phyloP scores from a whole-genome alignment of 2,329 filamentous ascomycete species.

The Penicillium sclerotigenum region DNA sequence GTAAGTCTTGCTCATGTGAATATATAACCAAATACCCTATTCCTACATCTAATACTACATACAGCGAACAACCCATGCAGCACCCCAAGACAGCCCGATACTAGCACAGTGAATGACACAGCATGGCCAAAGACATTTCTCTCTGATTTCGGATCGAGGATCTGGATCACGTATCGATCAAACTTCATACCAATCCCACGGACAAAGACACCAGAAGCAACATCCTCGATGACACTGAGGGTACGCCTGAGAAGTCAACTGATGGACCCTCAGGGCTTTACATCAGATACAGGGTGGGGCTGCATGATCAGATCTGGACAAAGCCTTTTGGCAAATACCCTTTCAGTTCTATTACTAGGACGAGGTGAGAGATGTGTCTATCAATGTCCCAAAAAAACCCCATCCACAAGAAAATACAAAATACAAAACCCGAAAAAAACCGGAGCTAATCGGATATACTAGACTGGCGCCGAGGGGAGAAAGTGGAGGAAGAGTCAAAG shows the following conservation, averaged over 20 bases:
- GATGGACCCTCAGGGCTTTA: constrained; percentile 75
- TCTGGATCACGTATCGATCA: constrained; percentile 96
- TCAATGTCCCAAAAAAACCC: no score
- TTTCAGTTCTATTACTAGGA: constrained; percentile 69
- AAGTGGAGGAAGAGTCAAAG: constrained; percentile 60
- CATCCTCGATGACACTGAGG: constrained; percentile 70
- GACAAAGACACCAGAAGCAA: constrained; percentile 69
- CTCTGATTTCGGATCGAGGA: constrained; percentile 84
- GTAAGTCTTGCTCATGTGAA: not conserved
- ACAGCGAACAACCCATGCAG: not conserved
- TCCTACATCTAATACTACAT: not conserved
- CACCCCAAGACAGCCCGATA: not conserved
- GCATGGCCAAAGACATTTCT: constrained; percentile 80
- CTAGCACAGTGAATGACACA: constrained; percentile 4
- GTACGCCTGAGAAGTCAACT: constrained; percentile 81
- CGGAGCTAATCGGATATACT: constrained; percentile 20
- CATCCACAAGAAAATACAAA: not conserved
- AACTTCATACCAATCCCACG: constrained; percentile 80
- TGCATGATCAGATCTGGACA: constrained; percentile 99
- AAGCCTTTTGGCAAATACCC: constrained; percentile 82
- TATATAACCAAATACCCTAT: not conserved
- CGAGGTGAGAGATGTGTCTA: constrained; percentile 55
- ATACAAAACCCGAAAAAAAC: not conserved
- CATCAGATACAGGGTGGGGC: constrained; percentile 93
- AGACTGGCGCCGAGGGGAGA: constrained; percentile 72